Base-by-base conservation (phyloP, 768 basidiomycete genomes). In the Lactarius hengduanensis region DNA sequence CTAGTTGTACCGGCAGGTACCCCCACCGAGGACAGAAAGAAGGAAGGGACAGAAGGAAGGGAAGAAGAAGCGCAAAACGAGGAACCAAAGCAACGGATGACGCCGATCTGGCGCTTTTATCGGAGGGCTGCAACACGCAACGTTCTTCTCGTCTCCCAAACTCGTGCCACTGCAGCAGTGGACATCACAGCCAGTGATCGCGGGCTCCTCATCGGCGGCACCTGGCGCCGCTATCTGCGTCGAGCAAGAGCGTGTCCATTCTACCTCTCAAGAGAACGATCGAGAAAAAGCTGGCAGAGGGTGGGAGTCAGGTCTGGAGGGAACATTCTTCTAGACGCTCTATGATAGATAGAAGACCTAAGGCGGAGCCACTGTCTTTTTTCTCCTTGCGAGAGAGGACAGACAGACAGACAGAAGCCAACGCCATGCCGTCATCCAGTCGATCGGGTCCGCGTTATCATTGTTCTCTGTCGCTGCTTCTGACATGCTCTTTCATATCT, bases 61-160 rank as follows among this genome's bases (percentile, higher is more conserved):
- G 50, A 26, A 26, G 13, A 41, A 41, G 41, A 18, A 41, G 22
- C 22, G 26, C 50, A 4, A 26, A 53, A 53, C 50, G 50, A 53
- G 50, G 50, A 53, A n/a, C 50, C 22, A 22, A 11, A 50, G 47
- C 1, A 50, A 11, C 22, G 22, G 50, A 53, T 53, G 22, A 28
- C 26, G 50, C 26, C 50, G 50, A 53, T 53, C 50, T 53, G 50
- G 50, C 50, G 50, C 50, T 15, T 22, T 53, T 53, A 53, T 53
- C 22, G 50, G 26, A 53, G 11, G 3, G 47, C 47, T 22, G 22
- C 22, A 22, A 15, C 22, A 53, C 3, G 5, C 10, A 20, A n/a
- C 45, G n/a, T 10, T 40, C 38, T 40, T 40, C 38, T 40, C 36
- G 36, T 38, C 36, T 38, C 36, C 36, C 36, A 38, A 38, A 47